Evolutionary conservation across 352 stramenopile species (phyloP).

Genomic region (Elongisporangium senticosum): DNA sequence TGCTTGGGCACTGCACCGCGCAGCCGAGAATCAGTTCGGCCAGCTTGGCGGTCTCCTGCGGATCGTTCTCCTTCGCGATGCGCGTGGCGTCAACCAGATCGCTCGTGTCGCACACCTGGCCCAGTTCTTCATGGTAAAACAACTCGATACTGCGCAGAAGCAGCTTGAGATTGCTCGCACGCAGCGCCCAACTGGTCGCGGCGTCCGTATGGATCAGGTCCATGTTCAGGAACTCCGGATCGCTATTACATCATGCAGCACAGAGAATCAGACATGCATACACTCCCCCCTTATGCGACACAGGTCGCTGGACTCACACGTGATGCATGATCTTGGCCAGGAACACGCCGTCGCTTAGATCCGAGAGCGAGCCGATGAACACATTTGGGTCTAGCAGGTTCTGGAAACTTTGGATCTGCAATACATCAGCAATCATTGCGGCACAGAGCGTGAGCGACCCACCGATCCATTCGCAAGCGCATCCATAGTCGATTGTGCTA

Average conservation of each 20-base stretch:
- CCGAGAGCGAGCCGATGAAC: slow-evolving; percentile 32
- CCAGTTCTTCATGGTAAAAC: slow-evolving; percentile 80
- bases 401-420: slow-evolving; percentile 71
- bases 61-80: slow-evolving; percentile 67
- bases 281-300: neutral
- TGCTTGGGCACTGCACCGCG: slow-evolving; percentile 71
- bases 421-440: slow-evolving; percentile 1
- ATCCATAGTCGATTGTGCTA: neutral
- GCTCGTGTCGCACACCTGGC: slow-evolving; percentile 58
- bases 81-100: slow-evolving; percentile 63
- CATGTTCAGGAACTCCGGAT: slow-evolving; percentile 73
- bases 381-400: slow-evolving; percentile 41
- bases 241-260: slow-evolving; percentile 22
- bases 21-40: slow-evolving; percentile 71
- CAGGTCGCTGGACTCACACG: slow-evolving; percentile 46
- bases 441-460: neutral
- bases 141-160: slow-evolving; percentile 69
- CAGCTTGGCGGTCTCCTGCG: slow-evolving; percentile 63
- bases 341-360: slow-evolving; percentile 79
- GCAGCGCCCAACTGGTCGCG: slow-evolving; percentile 64
- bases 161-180: slow-evolving; percentile 77
- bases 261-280: slow-evolving; percentile 4
- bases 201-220: slow-evolving; percentile 65
- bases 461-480: neutral
- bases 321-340: slow-evolving; percentile 80